Base-by-base conservation (phyloP, 352 stramenopile species). In the Phytophthora parvispora region DNA sequence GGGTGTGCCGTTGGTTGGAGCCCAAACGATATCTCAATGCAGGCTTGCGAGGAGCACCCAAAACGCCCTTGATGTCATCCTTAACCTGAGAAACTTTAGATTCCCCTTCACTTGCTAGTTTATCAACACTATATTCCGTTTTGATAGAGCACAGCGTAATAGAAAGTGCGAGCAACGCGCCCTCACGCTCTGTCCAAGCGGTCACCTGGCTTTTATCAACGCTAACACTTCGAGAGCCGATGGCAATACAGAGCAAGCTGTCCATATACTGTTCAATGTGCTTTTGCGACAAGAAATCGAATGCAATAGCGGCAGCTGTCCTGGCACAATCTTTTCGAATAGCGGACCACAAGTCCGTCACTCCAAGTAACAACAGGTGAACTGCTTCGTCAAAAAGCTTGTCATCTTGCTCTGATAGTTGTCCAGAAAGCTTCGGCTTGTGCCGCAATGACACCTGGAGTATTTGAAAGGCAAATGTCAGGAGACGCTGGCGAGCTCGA, bases 311-410 rank as follows among this genome's bases (percentile, higher is more conserved):
- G 0, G 53, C 54, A 31, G 69, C 60, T 38, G 24, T 47, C 15
- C 59, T 74, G 2, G 80, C 72, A 8, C 63, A 78, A 15, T 89
- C 78, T 66, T 87, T 90, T 16, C 84, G 86, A 8, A 94, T 81
- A 20, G 80, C 80, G 2, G 86, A 94, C 86, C 86, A 94, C 31
- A 94, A 61, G 47, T 94, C 86, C 1, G 78, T 90, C 12, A 87
- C 59, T 1, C 81, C 81, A 25, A 90, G 67, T 12, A 89, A 20
- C 36, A 92, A 24, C 13, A 91, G 22, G 3, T 63, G 57, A 36
- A 55, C 38, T 24, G 45, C 73, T 71, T 74, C 74, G 7, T 78
- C 70, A 24, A 70, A 66, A 10, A 73, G 63, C 16, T 73, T 74
- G n/a, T 1, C 24, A 9, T 75, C 42, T 45, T 40, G n/a, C 4